Conservation (phyloP, 2,329 filamentous ascomycete species). For the Colletotrichum coccodes region DNA sequence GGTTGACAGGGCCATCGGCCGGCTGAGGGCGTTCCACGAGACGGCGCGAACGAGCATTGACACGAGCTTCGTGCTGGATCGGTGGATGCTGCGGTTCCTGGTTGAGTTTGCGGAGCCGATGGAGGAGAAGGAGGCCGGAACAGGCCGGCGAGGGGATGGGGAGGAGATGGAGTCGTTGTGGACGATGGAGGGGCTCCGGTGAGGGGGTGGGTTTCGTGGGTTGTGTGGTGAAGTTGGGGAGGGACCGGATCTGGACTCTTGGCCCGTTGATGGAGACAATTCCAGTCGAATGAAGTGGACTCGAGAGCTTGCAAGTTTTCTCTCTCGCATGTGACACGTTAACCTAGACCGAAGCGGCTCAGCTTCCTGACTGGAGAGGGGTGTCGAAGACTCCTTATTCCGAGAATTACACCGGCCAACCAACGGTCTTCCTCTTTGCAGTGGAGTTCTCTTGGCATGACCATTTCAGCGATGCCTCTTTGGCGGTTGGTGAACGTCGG, state of each 20-base stretch:
- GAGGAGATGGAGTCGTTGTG: constrained; percentile 36
- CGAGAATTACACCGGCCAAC: constrained; percentile 15
- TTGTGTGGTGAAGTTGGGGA: constrained; percentile 25
- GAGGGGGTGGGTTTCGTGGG: constrained; percentile 16
- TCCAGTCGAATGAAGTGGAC: background rate
- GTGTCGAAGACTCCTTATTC: background rate
- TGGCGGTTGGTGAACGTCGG: no score
- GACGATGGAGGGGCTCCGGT: constrained; percentile 24
- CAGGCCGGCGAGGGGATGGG: constrained; percentile 23
- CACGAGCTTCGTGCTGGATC: constrained; percentile 50
- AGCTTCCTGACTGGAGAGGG: constrained; percentile 21
- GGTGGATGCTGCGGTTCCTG: constrained; percentile 53
- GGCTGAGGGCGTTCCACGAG: constrained; percentile 53
- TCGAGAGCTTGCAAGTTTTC: background rate
- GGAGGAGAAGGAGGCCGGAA: constrained; percentile 38
- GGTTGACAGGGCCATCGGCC: constrained; percentile 48
- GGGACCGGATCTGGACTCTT: constrained; percentile 22
- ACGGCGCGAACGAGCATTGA: constrained; percentile 49
- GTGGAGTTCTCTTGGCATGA: constrained; percentile 11
- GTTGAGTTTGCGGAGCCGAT: constrained; percentile 43
- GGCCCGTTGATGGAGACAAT: constrained; percentile 6
- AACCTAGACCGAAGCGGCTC: background rate
- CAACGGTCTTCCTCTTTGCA: background rate
- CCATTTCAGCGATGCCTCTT: background rate
- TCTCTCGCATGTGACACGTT: constrained; percentile 15